Base-by-base conservation (phyloP, 2,329 filamentous ascomycete genomes). In the Verticillium alfalfae region DNA sequence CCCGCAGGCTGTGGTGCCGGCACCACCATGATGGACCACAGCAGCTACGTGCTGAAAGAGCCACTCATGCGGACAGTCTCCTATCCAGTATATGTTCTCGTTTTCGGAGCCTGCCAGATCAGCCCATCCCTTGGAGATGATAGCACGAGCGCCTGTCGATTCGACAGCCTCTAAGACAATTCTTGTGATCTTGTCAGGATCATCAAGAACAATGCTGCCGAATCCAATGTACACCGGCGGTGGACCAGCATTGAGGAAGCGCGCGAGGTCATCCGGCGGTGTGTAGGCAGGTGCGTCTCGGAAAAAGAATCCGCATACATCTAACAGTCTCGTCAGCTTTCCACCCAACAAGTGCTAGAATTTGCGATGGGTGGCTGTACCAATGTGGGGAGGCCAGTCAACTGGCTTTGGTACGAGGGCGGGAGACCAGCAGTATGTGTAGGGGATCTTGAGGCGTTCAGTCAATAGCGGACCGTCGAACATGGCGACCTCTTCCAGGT, bases 381-480 rank as follows among this genome's bases (percentile, higher is more conserved):
- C 0, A 70, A 68, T 13, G 66, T 67, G 2, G 85, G 72, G 57
- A 84, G 85, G 0, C 66, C 63, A 4, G 66, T 68, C 2, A 82
- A 64, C 7, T 78, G 91, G 90, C 68, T 92, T 93, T 0, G 88
- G 85, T n/a, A 93, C 90, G 56, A 95, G 76, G 1, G 89, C 84
- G 0, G 91, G 89, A 0, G 91, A 93, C 93, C 93, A 97, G 75
- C 93, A 95, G 71, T 97, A 98, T 0, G 93, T 96, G 67, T 91
- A 92, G 0, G 93, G 92, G 16, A 97, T 84, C 56, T 84, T 85
- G 37, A 97, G 78, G 36, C 91, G 87, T 56, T 85, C 87, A 13
- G 96, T 78, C 71, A 96, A 84, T 3, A 90, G 91, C 8, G 93
- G 92, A 3, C 91, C 93, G 84, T 90, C 94, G 57, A 96, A 88